Evolutionary conservation across 1,139 yeast genomes (phyloP).

Genomic region (Suhomyces guaymorum): DNA sequence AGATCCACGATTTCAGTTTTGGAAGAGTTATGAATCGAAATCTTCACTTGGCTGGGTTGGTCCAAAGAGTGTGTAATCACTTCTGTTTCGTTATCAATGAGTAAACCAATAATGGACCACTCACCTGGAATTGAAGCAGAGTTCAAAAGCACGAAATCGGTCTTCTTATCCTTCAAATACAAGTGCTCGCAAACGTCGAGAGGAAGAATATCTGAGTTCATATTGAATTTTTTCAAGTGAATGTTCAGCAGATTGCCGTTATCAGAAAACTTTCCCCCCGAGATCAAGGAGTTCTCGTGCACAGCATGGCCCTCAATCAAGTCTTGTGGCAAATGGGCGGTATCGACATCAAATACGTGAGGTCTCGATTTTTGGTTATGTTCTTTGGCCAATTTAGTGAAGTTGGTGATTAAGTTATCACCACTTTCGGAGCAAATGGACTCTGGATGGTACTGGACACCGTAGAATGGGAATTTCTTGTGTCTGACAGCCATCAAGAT

Average conservation of each 20-base stretch:
- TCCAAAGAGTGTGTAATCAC: conserved; percentile 68
- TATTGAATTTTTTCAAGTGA: conserved; percentile 19
- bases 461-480: conserved; percentile 65
- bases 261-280: conserved; percentile 11
- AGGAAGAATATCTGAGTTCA: conserved; percentile 23
- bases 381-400: conserved; percentile 53
- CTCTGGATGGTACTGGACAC: conserved; percentile 97
- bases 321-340: conserved; percentile 9
- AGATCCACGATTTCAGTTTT: conserved; percentile 12
- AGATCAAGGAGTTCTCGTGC: conserved; percentile 19
- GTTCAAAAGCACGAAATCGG: conserved; percentile 60
- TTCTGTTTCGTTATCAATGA: conserved; percentile 51
- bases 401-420: conserved; percentile 55
- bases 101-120: conserved; percentile 84
- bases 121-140: conserved; percentile 81
- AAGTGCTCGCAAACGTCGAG: conserved; percentile 54
- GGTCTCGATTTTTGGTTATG: conserved; percentile 31
- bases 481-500: conserved; percentile 83
- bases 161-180: conserved; percentile 16
- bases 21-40: conserved; percentile 19
- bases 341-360: conserved; percentile 6
- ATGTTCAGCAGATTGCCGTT: conserved; percentile 9
- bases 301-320: conserved; percentile 19
- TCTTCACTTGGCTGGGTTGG: conserved; percentile 23
- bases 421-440: conserved; percentile 83